Conservation (phyloP, 1,284 basidiomycete species). For the Austroboletus novae-zelandiae region DNA sequence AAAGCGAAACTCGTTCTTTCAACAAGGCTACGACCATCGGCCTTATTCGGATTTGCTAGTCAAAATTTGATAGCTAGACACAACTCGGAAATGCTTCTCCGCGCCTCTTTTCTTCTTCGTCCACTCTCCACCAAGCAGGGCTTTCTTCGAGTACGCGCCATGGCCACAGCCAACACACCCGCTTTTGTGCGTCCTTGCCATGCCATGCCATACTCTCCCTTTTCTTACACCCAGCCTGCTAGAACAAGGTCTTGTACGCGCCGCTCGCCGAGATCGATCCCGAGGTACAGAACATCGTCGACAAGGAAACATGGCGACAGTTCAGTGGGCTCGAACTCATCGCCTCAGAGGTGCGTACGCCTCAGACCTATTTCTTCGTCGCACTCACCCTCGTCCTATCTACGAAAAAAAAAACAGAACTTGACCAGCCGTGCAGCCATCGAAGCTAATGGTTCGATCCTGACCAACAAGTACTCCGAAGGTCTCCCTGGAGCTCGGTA, state of each 20-base stretch:
- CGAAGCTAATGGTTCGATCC: conserved; percentile 98
- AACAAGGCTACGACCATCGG: conserved; percentile 11
- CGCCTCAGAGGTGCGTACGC: conserved; percentile 74
- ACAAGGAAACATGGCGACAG: conserved; percentile 99
- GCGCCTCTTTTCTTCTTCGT: conserved; percentile 30
- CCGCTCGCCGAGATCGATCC: conserved; percentile 90
- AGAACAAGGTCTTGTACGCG: conserved; percentile 93
- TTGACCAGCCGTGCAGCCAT: conserved; percentile 91
- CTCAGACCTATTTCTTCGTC: too few relatives aligned
- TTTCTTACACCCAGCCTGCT: neutral
- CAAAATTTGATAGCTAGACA: conserved; percentile 10
- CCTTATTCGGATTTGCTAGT: conserved; percentile 16
- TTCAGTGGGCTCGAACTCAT: conserved; percentile 97
- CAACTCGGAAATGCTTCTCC: conserved; percentile 24
- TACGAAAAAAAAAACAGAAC: conserved; percentile 54
- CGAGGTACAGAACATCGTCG: conserved; percentile 94
- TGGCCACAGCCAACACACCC: conserved; percentile 59
- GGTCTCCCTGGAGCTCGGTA: conserved; percentile 94
- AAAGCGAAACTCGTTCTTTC: neutral
- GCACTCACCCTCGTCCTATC: too few relatives aligned
- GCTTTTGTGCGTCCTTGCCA: conserved; percentile 50
- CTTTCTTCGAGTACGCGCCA: conserved; percentile 37
- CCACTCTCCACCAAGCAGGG: conserved; percentile 17
- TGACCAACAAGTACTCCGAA: conserved; percentile 99
- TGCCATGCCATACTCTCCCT: too few relatives aligned